Conservation (phyloP, 2,329 filamentous ascomycete species). For the Sclerotinia spermophila region DNA sequence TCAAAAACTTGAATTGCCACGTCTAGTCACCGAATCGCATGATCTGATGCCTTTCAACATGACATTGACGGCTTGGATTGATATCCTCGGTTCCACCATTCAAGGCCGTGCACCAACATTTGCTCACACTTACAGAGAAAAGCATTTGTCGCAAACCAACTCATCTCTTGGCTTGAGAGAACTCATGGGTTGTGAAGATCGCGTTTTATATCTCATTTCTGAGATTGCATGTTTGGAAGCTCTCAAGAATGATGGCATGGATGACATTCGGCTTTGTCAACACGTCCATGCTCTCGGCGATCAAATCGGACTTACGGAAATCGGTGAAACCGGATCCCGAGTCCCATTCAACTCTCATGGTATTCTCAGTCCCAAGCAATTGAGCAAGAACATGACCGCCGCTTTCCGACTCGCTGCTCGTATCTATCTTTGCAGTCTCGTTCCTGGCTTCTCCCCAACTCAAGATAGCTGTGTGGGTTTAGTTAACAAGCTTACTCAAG, state of each 20-base stretch:
- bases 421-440: constrained; percentile 94
- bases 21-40: constrained; percentile 57
- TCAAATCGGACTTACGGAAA: constrained; percentile 80
- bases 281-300: constrained; percentile 85
- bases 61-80: constrained; percentile 91
- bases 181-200: constrained; percentile 96
- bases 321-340: constrained; percentile 53
- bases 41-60: constrained; percentile 71
- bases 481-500: constrained; percentile 70
- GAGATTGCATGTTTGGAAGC: constrained; percentile 96
- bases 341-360: constrained; percentile 65
- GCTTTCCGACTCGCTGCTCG: constrained; percentile 89
- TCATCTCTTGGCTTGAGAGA: constrained; percentile 72
- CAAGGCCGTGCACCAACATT: constrained; percentile 80
- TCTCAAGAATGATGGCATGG: constrained; percentile 77
- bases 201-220: constrained; percentile 95
- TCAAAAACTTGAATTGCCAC: constrained; percentile 76
- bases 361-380: constrained; percentile 74
- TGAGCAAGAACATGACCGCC: constrained; percentile 83
- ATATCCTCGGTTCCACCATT: constrained; percentile 94
- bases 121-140: constrained; percentile 91
- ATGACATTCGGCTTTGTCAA: constrained; percentile 80
- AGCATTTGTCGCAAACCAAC: constrained; percentile 69
- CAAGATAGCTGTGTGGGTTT: constrained; percentile 72
- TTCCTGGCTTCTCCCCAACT: constrained; percentile 78